A percentile compares a stretch with the other conserved stretches of the same genome.
These are phyloP conservation scores for Samsoniella hepiali DNA, from an alignment of 2,329 filamentous ascomycete species.

Conservation along the genomic window DNA sequence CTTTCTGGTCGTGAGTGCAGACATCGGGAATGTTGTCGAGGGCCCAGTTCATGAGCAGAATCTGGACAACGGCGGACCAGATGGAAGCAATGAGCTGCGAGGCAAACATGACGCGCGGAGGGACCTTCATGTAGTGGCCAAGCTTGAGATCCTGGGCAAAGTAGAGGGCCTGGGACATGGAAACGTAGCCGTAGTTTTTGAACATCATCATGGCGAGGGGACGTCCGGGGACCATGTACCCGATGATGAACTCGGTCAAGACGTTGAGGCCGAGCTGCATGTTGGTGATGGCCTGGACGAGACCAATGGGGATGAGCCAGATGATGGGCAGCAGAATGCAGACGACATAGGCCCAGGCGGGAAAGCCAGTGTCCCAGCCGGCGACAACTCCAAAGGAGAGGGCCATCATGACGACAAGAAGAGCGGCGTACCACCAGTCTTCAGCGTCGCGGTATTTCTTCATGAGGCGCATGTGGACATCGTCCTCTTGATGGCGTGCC, in stretches of 20 bases:
- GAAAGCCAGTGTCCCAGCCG: constrained; percentile 55
- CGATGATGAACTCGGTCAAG: constrained; percentile 68
- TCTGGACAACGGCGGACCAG: constrained; percentile 60
- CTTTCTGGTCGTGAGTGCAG: constrained; percentile 51
- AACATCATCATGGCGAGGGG: constrained; percentile 76
- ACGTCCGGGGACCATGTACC: constrained; percentile 68
- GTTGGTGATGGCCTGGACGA: constrained; percentile 60
- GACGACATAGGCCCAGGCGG: constrained; percentile 56
- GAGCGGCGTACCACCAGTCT: constrained; percentile 55
- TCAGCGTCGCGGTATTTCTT: constrained; percentile 58
- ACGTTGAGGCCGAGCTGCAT: constrained; percentile 66
- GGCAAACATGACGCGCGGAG: constrained; percentile 59
- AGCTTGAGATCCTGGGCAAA: constrained; percentile 66
- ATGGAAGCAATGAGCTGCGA: constrained; percentile 58
- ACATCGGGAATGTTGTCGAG: constrained; percentile 60
- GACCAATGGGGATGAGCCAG: constrained; percentile 59
- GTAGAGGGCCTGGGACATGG: constrained; percentile 62
- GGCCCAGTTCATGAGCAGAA: constrained; percentile 64
- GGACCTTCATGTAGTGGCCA: constrained; percentile 66
- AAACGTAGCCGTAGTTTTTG: constrained; percentile 70
- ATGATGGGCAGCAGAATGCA: constrained; percentile 56
- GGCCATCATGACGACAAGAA: constrained; percentile 52
- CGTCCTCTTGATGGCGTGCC: constrained; percentile 54
- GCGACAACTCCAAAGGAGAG: constrained; percentile 53
- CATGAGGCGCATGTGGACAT: constrained; percentile 59